These are phyloP conservation scores for Penicillium janthinellum DNA, from an alignment of 2,329 filamentous ascomycete genomes.

Conservation along the genomic window DNA sequence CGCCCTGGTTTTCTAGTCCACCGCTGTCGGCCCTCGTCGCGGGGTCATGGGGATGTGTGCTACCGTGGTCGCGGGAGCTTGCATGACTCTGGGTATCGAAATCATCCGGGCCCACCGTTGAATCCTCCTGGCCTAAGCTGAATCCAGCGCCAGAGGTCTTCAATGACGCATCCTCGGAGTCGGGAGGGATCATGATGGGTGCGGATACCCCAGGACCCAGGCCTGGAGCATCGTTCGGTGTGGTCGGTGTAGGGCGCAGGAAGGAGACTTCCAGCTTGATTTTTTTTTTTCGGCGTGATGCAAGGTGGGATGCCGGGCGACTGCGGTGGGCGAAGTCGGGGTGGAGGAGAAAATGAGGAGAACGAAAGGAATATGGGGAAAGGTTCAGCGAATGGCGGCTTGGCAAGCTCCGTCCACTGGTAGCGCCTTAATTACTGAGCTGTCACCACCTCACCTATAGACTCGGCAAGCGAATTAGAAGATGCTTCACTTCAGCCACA, in stretches of 20 bases:
- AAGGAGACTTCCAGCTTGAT: conserved; percentile 8
- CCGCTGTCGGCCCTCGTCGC: conserved; percentile 22
- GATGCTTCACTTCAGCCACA: background rate
- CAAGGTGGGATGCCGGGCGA: background rate
- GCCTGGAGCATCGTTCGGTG: conserved; percentile 38
- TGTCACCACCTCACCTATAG: background rate
- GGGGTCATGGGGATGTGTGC: conserved; percentile 29
- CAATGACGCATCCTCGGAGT: conserved; percentile 36
- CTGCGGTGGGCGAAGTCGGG: conserved; percentile 11
- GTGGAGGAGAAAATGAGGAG: conserved; percentile 25
- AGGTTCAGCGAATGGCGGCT: conserved; percentile 32
- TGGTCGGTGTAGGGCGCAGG: conserved; percentile 8
- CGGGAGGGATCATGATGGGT: conserved; percentile 43
- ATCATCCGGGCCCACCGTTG: conserved; percentile 31
- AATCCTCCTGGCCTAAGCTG: conserved; percentile 31
- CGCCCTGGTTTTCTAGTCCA: conserved; percentile 23
- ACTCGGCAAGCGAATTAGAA: background rate
- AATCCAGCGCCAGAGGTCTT: conserved; percentile 29
- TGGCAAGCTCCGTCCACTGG: conserved; percentile 29
- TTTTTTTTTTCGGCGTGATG: conserved; percentile 4
- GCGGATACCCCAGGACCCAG: conserved; percentile 38
- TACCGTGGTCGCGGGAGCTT: conserved; percentile 40
- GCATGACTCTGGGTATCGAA: conserved; percentile 39
- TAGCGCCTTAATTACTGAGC: conserved; percentile 17
- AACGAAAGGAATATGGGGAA: conserved; percentile 31